Evolutionary conservation across 768 basidiomycete genomes (phyloP).

Genomic region (Flagelloscypha sp.): DNA sequence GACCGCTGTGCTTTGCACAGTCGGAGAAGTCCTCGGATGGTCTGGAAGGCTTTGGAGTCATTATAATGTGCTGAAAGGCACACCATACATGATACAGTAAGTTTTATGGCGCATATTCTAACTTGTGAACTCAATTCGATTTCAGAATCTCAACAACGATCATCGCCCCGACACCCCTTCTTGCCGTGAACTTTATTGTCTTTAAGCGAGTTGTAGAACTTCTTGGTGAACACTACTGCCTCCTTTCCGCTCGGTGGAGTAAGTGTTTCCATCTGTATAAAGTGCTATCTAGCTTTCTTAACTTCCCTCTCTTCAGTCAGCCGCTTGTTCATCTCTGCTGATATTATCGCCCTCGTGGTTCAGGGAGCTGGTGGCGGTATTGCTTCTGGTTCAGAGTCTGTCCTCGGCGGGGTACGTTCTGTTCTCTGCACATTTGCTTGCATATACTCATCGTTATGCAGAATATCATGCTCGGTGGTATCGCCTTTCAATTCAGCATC

Average conservation of each 20-base stretch:
- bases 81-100: slow-evolving; percentile 34
- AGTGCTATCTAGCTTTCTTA: slow-evolving; percentile 4
- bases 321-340: too few relatives aligned
- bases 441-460: too few relatives aligned
- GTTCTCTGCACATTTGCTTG: too few relatives aligned
- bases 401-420: too few relatives aligned
- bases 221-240: too few relatives aligned
- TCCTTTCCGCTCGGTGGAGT: too few relatives aligned
- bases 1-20: slow-evolving; percentile 38
- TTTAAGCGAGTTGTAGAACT: too few relatives aligned
- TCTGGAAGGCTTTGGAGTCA: slow-evolving; percentile 43
- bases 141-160: slow-evolving; percentile 44
- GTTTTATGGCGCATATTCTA: slow-evolving; percentile 10
- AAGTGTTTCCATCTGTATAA: too few relatives aligned
- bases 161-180: slow-evolving; percentile 46
- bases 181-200: slow-evolving; percentile 54
- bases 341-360: slow-evolving; percentile 28
- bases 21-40: slow-evolving; percentile 51
- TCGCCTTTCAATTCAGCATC: slow-evolving; percentile 43
- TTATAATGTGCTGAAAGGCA: slow-evolving; percentile 9
- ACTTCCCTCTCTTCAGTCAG: too few relatives aligned
- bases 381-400: slow-evolving; percentile 24
- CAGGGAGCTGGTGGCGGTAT: slow-evolving; percentile 33
- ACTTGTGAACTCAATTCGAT: not conserved
- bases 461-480: slow-evolving; percentile 45